Base-by-base conservation (phyloP, 176 grass and related monocot species). In the Oryza brachyantha region DNA sequence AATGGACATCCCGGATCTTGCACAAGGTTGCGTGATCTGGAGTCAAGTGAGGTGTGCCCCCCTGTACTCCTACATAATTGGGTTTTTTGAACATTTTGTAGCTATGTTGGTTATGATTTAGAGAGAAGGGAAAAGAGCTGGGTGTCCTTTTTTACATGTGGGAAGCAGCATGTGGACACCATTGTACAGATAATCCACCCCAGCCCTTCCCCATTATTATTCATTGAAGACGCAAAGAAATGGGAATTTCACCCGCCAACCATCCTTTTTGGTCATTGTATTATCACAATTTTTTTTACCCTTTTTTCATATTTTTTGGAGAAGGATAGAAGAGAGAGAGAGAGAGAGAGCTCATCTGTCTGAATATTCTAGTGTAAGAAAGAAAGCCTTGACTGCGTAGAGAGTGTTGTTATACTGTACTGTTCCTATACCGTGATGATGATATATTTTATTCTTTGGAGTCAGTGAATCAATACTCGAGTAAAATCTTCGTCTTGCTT, bases 161-260 rank as follows among this genome's bases (percentile, higher is more conserved):
- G 57, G 63, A 54, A 85, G 76, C 76, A 72, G 57, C 77, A 85
- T 38, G 41, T 75, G 67, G 82, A 81, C 76, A 77, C 77, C 77
- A 37, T 80, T 81, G 87, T 89, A 89, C 72, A 89, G 82, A 77
- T 72, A 81, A 73, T 89, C 64, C 28, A 66, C 60, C 48, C 46
- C 71, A 29, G 21, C 29, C 55, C 29, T 46, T 35, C 48, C 48
- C 29, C 48, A n/a, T n/a, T 57, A 43, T 43, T 46, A 66, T 85
- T 77, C 40, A 58, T 85, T 77, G 60, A 77, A 81, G 43, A 64
- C 19, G 9, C 70, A 37, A 75, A 50, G 24, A 17, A 54, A 19
- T n/a, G 48, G 48, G 48, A 52, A 52, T 52, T 52, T 52, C 48
- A n/a, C 7, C 19, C 48, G 6, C 48, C 32, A 54, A 25, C 61